phyloP scores from a whole-genome alignment of 768 basidiomycete species.

The Naematelia aurantialba region DNA sequence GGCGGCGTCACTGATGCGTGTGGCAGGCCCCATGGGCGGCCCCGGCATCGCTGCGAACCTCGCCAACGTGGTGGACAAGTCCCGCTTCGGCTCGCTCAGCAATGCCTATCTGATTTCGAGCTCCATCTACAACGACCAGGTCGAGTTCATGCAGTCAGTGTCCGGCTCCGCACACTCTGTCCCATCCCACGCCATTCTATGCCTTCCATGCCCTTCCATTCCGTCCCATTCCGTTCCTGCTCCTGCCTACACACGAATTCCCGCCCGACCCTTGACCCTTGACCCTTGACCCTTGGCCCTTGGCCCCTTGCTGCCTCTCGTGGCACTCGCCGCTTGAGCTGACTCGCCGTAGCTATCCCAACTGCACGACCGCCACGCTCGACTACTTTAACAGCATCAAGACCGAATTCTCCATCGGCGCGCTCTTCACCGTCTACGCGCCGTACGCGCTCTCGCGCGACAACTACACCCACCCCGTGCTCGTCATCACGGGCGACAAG shows the following conservation, averaged over 20 bases:
- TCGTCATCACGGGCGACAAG: slow-evolving; percentile 31
- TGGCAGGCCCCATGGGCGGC: slow-evolving; percentile 31
- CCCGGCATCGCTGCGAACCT: slow-evolving; percentile 27
- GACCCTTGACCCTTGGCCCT: neutral
- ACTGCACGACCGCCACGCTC: slow-evolving; percentile 30
- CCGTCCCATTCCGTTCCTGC: too few species aligned
- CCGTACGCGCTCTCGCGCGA: neutral
- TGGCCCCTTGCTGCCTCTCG: neutral
- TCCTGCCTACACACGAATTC: too few species aligned
- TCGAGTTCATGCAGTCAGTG: slow-evolving; percentile 33
- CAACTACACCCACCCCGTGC: slow-evolving; percentile 24
- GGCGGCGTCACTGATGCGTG: too few species aligned
- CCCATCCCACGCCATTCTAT: neutral
- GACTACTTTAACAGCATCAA: slow-evolving; percentile 29
- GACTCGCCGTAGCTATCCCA: slow-evolving; percentile 17
- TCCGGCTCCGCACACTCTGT: neutral
- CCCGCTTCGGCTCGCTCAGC: slow-evolving; percentile 19
- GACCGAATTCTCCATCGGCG: slow-evolving; percentile 36
- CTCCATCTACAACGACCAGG: slow-evolving; percentile 22
- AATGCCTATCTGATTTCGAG: slow-evolving; percentile 34
- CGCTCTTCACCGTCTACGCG: slow-evolving; percentile 6
- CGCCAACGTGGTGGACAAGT: slow-evolving; percentile 30
- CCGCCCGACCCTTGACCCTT: too few species aligned
- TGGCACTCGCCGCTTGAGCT: neutral
- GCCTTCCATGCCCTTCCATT: too few species aligned